Percentiles rank a stretch among this genome's conserved stretches.
phyloP scores from a whole-genome alignment of 768 basidiomycete species.

The Clathrus columnatus region DNA sequence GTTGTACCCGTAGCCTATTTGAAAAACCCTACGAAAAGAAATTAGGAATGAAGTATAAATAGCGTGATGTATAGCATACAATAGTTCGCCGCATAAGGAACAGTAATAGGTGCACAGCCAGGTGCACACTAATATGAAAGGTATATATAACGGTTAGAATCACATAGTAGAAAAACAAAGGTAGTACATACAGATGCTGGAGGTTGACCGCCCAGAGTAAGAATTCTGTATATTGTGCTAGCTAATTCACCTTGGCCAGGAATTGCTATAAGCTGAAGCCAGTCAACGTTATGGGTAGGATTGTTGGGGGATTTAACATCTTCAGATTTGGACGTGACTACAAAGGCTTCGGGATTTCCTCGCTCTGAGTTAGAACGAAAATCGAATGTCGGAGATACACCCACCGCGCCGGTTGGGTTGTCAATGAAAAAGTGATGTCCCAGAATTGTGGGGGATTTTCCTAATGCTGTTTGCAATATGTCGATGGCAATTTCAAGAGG shows the following conservation, averaged over 20 bases:
- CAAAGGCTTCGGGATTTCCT: conserved; percentile 17
- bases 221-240: conserved; percentile 21
- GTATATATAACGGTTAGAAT: not conserved
- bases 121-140: conserved; percentile 5
- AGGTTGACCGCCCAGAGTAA: conserved; percentile 26
- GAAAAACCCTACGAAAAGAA: not conserved
- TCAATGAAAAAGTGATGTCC: conserved; percentile 32
- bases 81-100: conserved; percentile 11
- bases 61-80: conserved; percentile 1
- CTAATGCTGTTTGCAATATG: not conserved
- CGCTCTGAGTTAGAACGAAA: conserved; percentile 20
- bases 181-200: conserved; percentile 18
- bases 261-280: conserved; percentile 25
- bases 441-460: conserved; percentile 10
- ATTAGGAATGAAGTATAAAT: not conserved
- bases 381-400: conserved; percentile 26
- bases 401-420: conserved; percentile 20
- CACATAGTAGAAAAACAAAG: not conserved
- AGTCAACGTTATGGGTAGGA: conserved; percentile 25
- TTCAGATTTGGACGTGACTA: conserved; percentile 20
- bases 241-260: conserved; percentile 18
- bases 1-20: too few relatives aligned
- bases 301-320: conserved; percentile 21
- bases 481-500: not conserved
- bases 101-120: conserved; percentile 1